These are phyloP conservation scores for Helianthus annuus DNA, from an alignment of 129 eudicot species.

Conservation along the genomic window DNA sequence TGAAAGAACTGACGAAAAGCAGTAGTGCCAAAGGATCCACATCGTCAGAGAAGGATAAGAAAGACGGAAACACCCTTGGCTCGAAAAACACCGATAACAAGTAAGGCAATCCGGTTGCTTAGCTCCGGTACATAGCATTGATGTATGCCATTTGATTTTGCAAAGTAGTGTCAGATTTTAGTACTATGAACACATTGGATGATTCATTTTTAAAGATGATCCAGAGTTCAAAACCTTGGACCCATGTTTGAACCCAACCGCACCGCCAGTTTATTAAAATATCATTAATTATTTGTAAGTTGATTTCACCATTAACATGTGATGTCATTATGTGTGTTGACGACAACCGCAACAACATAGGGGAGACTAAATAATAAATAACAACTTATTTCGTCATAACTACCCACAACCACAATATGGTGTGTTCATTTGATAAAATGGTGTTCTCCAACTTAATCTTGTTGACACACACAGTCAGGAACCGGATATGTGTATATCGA, in stretches of 20 bases:
- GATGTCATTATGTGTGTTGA: neutral
- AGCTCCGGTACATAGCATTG: neutral
- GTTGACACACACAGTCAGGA: conserved; percentile 96
- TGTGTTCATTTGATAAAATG: conserved; percentile 11
- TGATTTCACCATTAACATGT: neutral
- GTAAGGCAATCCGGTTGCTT: conserved; percentile 8
- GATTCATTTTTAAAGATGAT: conserved; percentile 11
- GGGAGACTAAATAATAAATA: conserved; percentile 17
- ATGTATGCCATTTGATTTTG: conserved; percentile 17
- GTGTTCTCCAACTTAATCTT: conserved; percentile 29
- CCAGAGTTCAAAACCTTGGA: conserved; percentile 4
- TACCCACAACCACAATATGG: conserved; percentile 19
- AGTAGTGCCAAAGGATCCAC: conserved; percentile 39
- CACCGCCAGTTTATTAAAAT: neutral
- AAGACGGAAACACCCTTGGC: conserved; percentile 36
- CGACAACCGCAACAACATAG: conserved; percentile 14
- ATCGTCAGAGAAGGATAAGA: conserved; percentile 58
- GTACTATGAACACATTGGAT: conserved; percentile 9
- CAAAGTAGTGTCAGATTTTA: neutral
- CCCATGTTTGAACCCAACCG: neutral
- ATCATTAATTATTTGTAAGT: neutral
- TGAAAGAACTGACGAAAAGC: conserved; percentile 52
- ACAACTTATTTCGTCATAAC: conserved; percentile 35
- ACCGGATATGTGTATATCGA: conserved; percentile 90
- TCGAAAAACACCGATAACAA: conserved; percentile 38